Evolutionary conservation across 345 rosid genomes (phyloP).

Genomic region (Heritiera littoralis): DNA sequence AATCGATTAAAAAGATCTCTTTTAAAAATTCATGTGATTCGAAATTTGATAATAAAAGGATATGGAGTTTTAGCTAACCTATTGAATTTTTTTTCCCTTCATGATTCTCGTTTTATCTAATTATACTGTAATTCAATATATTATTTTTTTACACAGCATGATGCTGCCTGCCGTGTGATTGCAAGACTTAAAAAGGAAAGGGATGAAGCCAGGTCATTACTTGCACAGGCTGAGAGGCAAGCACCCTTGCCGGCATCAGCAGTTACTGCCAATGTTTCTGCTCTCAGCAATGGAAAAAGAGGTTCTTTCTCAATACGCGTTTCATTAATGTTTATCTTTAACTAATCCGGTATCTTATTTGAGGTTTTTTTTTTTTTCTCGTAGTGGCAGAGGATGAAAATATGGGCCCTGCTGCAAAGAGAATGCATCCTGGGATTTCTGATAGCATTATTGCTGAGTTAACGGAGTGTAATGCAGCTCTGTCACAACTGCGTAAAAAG

Average conservation of each 20-base stretch:
- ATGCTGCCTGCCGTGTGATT: conserved; percentile 99
- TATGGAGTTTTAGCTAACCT: background rate
- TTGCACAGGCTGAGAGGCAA: conserved; percentile 77
- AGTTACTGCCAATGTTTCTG: conserved; percentile 46
- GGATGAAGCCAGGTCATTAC: conserved; percentile 85
- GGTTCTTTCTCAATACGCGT: conserved; percentile 41
- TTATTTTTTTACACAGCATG: conserved; percentile 58
- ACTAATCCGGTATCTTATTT: conserved; percentile 17
- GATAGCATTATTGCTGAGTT: conserved; percentile 60
- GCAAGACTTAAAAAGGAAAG: conserved; percentile 95
- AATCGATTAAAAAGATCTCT: background rate
- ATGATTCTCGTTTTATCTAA: conserved; percentile 7
- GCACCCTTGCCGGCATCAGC: conserved; percentile 54
- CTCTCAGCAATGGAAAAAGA: conserved; percentile 82
- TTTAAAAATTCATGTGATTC: background rate
- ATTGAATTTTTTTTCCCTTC: background rate
- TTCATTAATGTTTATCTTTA: background rate
- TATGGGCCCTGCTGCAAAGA: conserved; percentile 51
- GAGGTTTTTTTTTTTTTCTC: conserved; percentile 10
- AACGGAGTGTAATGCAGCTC: conserved; percentile 83
- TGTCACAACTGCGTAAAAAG: conserved; percentile 89
- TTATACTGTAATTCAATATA: conserved; percentile 15
- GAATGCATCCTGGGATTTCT: conserved; percentile 73
- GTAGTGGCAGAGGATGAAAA: conserved; percentile 56
- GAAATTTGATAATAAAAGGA: background rate